Conservation (phyloP, 148 eudicot species). For the Pouteria glomerata region DNA sequence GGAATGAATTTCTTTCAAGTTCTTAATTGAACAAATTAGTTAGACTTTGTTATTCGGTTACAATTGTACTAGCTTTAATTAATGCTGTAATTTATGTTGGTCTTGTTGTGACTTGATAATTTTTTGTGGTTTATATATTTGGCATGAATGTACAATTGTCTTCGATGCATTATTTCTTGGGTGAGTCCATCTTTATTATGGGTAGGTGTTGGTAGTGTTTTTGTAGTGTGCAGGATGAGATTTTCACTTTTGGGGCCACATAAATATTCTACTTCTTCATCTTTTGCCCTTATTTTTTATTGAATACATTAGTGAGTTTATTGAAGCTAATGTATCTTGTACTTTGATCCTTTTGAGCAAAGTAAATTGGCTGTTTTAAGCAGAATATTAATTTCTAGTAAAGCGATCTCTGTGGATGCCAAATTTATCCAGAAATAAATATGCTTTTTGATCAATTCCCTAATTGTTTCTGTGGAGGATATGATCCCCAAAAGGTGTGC, state of each 20-base stretch:
- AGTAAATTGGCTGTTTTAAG: constrained; percentile 1
- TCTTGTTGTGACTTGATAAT: neutral
- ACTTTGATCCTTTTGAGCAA: neutral
- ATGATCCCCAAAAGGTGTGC: neutral
- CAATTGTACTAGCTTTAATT: neutral
- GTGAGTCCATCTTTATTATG: neutral
- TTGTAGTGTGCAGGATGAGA: neutral
- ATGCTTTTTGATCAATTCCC: constrained; percentile 7
- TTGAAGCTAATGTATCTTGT: neutral
- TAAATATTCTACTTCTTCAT: neutral
- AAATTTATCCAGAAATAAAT: neutral
- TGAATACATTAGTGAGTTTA: neutral
- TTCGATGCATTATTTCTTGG: neutral
- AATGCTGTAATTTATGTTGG: neutral
- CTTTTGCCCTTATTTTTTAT: neutral
- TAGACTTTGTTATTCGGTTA: neutral
- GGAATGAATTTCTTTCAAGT: constrained; percentile 2
- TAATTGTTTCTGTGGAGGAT: neutral
- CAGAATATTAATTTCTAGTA: neutral
- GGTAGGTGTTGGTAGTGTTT: neutral
- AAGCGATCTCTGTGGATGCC: neutral
- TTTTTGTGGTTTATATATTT: neutral
- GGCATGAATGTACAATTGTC: neutral
- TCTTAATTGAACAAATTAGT: no score
- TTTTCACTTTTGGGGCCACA: neutral